These are phyloP conservation scores for Aspergillus aculeatinus DNA, from an alignment of 2,329 filamentous ascomycete genomes.

Conservation along the genomic window DNA sequence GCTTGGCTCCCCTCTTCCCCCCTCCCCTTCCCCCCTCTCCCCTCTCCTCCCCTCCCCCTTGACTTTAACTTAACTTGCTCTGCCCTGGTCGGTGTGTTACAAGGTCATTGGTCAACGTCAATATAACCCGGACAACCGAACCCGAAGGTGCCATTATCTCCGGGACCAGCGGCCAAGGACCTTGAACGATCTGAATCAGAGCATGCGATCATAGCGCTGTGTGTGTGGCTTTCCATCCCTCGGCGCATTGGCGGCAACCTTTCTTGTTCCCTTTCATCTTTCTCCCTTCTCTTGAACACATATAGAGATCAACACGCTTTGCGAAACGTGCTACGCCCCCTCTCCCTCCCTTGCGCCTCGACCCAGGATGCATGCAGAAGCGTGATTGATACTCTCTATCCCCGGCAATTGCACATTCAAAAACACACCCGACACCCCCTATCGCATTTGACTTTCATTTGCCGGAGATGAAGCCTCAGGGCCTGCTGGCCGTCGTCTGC, in stretches of 20 bases:
- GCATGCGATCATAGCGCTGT: constrained; percentile 1
- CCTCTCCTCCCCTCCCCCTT: not conserved
- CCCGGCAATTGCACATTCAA: not conserved
- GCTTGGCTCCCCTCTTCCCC: not conserved
- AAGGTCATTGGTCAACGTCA: not conserved
- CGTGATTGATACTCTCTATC: constrained; percentile 7
- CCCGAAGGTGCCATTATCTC: not conserved
- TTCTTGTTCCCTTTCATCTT: not conserved
- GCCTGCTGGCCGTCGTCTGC: constrained; percentile 19
- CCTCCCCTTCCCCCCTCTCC: not conserved
- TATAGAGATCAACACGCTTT: not conserved
- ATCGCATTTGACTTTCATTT: not conserved
- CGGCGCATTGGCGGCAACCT: not conserved
- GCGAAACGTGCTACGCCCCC: not conserved
- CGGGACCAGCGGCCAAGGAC: not conserved
- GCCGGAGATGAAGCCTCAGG: constrained; percentile 23
- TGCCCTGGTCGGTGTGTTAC: not conserved
- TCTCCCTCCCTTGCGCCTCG: not conserved
- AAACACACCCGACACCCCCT: not conserved
- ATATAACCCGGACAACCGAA: not conserved
- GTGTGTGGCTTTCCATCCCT: not conserved
- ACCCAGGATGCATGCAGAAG: constrained; percentile 20
- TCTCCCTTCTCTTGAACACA: not conserved
- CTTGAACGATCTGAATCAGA: not conserved
- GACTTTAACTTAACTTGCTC: not conserved